A percentile compares a stretch with the other conserved stretches of the same genome.
Evolutionary conservation across 2,329 filamentous ascomycete species (phyloP).

Genomic region (Dendryphion nanum): DNA sequence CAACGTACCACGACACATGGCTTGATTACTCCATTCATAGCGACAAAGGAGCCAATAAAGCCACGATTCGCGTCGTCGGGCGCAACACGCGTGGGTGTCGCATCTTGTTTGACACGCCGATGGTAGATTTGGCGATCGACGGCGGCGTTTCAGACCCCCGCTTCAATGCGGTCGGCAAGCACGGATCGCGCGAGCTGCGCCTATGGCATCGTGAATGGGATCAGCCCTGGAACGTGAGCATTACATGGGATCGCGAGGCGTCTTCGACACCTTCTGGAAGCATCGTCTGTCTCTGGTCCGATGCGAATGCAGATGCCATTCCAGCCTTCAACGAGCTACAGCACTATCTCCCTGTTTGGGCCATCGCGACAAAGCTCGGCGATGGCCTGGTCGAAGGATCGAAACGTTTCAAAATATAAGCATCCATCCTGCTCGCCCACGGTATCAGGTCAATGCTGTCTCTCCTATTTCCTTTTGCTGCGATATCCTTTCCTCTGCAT

Average conservation of each 20-base stretch:
- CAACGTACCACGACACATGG: constrained; percentile 47
- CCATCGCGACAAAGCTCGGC: constrained; percentile 68
- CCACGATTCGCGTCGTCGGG: constrained; percentile 66
- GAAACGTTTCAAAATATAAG: constrained; percentile 57
- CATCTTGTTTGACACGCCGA: constrained; percentile 67
- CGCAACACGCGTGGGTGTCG: constrained; percentile 77
- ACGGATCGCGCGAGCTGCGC: constrained; percentile 66
- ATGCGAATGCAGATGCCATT: constrained; percentile 74
- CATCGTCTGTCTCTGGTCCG: constrained; percentile 82
- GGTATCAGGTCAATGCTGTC: constrained; percentile 23
- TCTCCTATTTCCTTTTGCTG: constrained; percentile 27
- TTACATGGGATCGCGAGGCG: constrained; percentile 58
- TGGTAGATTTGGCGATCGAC: constrained; percentile 63
- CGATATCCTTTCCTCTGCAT: constrained; percentile 34
- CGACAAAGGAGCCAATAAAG: constrained; percentile 49
- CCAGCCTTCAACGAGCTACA: constrained; percentile 80
- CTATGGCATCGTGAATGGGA: constrained; percentile 84
- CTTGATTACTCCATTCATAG: constrained; percentile 63
- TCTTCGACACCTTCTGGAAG: constrained; percentile 50
- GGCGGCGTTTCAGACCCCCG: constrained; percentile 62
- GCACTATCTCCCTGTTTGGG: constrained; percentile 77
- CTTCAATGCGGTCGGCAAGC: constrained; percentile 62
- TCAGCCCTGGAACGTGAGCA: constrained; percentile 71
- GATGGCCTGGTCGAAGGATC: constrained; percentile 81
- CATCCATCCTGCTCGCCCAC: constrained; percentile 17